phyloP scores from a whole-genome alignment of 345 rosid species.

The Corymbia maculata region DNA sequence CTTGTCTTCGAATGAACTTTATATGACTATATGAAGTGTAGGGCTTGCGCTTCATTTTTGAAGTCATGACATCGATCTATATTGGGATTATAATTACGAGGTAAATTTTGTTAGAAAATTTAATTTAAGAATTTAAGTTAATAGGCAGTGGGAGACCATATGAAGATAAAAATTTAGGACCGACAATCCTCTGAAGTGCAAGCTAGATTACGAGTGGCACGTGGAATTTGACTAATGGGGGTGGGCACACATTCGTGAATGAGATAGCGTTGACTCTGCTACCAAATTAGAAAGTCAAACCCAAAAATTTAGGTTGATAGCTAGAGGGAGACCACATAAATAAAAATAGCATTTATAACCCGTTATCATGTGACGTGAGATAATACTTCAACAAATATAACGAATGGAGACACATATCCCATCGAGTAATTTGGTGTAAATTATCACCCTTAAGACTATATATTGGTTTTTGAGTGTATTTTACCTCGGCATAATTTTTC shows the following conservation, averaged over 20 bases:
- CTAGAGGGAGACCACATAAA: too few relatives aligned
- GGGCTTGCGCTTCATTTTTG: background rate
- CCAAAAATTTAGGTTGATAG: background rate
- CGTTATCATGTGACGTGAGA: fast-evolving
- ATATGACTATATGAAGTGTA: background rate
- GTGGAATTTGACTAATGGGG: too few relatives aligned
- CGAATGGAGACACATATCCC: background rate
- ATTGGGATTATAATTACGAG: background rate
- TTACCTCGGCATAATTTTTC: background rate
- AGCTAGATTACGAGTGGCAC: background rate
- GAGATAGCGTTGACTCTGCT: background rate
- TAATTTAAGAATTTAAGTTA: too few relatives aligned
- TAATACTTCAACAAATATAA: background rate
- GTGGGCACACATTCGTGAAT: too few relatives aligned
- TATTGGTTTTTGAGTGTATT: background rate
- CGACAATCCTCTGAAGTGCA: background rate
- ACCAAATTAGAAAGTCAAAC: too few relatives aligned
- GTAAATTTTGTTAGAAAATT: background rate
- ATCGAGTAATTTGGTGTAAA: background rate
- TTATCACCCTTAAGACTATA: background rate
- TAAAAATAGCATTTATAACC: too few relatives aligned
- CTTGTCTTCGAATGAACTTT: background rate
- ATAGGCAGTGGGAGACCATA: too few relatives aligned
- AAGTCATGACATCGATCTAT: background rate
- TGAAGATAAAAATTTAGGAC: background rate